Evolutionary conservation across 2,329 filamentous ascomycete genomes (phyloP).

Genomic region (Talaromyces piceae): DNA sequence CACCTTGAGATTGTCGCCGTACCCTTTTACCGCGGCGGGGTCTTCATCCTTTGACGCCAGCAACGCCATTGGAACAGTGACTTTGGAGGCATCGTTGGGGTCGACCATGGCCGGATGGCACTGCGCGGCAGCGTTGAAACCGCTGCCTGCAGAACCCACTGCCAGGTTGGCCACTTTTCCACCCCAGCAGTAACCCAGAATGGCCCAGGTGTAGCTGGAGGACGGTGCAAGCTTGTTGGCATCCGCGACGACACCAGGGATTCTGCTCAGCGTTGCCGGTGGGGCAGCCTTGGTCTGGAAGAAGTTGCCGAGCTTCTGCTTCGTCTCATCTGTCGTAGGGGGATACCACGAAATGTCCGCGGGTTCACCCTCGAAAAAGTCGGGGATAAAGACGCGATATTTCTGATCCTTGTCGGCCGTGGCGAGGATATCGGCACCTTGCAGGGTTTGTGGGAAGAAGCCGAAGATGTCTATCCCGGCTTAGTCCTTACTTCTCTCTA

Average conservation of each 20-base stretch:
- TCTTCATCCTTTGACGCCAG: slow-evolving; percentile 52
- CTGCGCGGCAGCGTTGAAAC: slow-evolving; percentile 51
- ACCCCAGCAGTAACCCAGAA: slow-evolving; percentile 57
- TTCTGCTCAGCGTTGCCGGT: slow-evolving; percentile 49
- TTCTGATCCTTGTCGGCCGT: slow-evolving; percentile 57
- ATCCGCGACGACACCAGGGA: slow-evolving; percentile 49
- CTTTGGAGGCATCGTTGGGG: slow-evolving; percentile 47
- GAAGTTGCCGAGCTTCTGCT: slow-evolving; percentile 52
- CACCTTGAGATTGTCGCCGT: slow-evolving; percentile 30
- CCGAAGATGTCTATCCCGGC: slow-evolving; percentile 51
- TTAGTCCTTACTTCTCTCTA: neutral
- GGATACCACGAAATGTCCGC: slow-evolving; percentile 56
- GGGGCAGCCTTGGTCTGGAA: slow-evolving; percentile 51
- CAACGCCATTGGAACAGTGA: slow-evolving; percentile 52
- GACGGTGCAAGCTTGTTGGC: slow-evolving; percentile 40
- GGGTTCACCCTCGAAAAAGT: slow-evolving; percentile 77
- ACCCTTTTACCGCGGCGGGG: slow-evolving; percentile 39
- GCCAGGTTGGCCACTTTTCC: slow-evolving; percentile 51
- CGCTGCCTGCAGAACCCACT: slow-evolving; percentile 41
- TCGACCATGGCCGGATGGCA: slow-evolving; percentile 57
- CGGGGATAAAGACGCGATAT: slow-evolving; percentile 84
- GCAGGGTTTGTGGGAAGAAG: slow-evolving; percentile 56
- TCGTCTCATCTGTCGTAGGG: slow-evolving; percentile 53
- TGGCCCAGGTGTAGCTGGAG: slow-evolving; percentile 41
- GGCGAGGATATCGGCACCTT: slow-evolving; percentile 57